Conservation (phyloP, 495 filamentous ascomycete genomes). For the Penicillium canariense region DNA sequence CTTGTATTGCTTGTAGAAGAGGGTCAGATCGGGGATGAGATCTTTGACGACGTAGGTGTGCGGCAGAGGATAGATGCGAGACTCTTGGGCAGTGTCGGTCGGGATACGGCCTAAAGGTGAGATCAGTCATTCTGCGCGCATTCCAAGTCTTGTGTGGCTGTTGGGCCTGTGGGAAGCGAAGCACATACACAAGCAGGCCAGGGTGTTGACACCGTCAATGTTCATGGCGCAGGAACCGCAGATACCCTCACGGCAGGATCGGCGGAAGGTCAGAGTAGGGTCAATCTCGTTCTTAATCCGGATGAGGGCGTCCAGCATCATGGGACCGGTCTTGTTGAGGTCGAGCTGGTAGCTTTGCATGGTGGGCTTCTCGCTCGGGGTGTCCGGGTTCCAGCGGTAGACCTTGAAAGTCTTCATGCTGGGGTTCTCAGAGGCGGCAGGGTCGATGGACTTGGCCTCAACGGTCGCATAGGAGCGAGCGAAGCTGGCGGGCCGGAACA, state of each 20-base stretch:
- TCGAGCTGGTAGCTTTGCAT: conserved; percentile 96
- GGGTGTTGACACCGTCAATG: conserved; percentile 94
- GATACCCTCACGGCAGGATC: conserved; percentile 96
- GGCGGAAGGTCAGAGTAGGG: conserved; percentile 91
- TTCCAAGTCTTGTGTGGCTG: neutral
- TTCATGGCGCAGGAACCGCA: conserved; percentile 99
- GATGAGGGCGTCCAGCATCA: conserved; percentile 95
- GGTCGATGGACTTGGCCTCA: conserved; percentile 48
- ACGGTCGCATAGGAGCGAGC: conserved; percentile 53
- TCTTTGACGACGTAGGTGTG: conserved; percentile 99
- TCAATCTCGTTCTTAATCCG: conserved; percentile 99
- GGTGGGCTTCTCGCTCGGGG: conserved; percentile 81
- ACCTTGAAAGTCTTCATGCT: conserved; percentile 94
- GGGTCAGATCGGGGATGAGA: conserved; percentile 92
- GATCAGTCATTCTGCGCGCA: neutral
- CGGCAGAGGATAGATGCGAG: conserved; percentile 96
- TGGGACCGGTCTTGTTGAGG: conserved; percentile 96
- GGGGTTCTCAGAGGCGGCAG: conserved; percentile 49
- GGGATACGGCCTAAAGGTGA: conserved; percentile 78
- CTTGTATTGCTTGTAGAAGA: conserved; percentile 99
- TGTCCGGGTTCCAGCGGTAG: conserved; percentile 98
- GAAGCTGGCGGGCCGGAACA: conserved; percentile 49
- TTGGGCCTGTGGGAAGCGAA: neutral
- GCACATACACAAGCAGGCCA: conserved; percentile 93
- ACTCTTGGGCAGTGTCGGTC: conserved; percentile 70